Percentiles rank a stretch among this genome's conserved stretches.
These are phyloP conservation scores for Wickerhamiella azyma DNA, from an alignment of 805 yeast genomes.

Conservation along the genomic window DNA sequence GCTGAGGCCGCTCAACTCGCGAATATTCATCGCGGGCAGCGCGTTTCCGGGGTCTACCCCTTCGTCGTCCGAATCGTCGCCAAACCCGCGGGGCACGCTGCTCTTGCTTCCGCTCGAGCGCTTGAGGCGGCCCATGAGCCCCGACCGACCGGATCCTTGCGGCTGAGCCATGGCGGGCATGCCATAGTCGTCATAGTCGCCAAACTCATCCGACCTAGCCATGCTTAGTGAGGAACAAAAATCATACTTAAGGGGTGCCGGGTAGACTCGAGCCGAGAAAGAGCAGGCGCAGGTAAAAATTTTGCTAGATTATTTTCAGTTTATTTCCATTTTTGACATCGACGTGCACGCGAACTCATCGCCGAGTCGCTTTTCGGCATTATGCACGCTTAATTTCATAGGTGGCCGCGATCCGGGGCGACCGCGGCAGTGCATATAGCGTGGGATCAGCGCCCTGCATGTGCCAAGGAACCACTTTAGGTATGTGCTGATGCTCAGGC, in stretches of 20 bases:
- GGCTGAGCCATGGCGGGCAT: slow-evolving; percentile 13
- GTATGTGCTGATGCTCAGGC: no score
- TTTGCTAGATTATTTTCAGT: no score
- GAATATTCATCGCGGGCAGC: slow-evolving; percentile 17
- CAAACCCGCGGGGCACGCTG: slow-evolving; percentile 10
- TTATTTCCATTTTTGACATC: no score
- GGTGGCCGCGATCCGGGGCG: no score
- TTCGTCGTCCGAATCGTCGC: slow-evolving; percentile 19
- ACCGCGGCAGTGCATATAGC: no score
- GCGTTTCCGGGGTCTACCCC: slow-evolving; percentile 17
- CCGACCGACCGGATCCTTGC: slow-evolving; percentile 4
- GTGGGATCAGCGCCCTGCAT: no score
- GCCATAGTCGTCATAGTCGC: slow-evolving; percentile 19
- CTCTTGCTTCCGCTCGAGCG: slow-evolving; percentile 10
- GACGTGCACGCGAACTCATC: no score
- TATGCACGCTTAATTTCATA: no score
- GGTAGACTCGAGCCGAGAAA: no score
- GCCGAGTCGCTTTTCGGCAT: no score
- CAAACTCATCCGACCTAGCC: not conserved
- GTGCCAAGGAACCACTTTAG: no score
- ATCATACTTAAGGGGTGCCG: not conserved
- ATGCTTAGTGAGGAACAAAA: not conserved
- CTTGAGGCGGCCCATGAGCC: slow-evolving; percentile 8
- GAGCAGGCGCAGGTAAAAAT: no score
- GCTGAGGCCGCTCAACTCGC: slow-evolving; percentile 18